These are phyloP conservation scores for Colletotrichum karsti DNA, from an alignment of 2,329 filamentous ascomycete genomes.

Conservation along the genomic window DNA sequence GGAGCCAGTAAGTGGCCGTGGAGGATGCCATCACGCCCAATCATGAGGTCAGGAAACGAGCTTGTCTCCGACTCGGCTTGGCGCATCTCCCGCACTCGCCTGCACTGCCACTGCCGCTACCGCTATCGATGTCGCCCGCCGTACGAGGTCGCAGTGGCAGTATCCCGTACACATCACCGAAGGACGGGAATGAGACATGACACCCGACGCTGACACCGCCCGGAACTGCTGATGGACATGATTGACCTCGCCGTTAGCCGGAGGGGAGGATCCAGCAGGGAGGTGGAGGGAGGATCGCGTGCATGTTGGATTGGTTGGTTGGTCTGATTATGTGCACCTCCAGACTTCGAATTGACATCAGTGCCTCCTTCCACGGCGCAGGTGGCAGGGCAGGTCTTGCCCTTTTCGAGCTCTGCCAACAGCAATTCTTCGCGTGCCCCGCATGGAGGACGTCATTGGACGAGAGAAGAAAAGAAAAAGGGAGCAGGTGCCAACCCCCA, in stretches of 20 bases:
- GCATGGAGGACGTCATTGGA: slow-evolving; percentile 18
- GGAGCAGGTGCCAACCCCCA: not conserved
- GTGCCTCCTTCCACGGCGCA: too few relatives aligned
- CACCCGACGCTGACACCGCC: not conserved
- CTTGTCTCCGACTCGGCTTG: slow-evolving; percentile 9
- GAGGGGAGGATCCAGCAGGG: not conserved
- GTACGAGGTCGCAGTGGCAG: too few relatives aligned
- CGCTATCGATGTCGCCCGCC: not conserved
- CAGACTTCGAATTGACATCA: too few relatives aligned
- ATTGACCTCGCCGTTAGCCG: too few relatives aligned
- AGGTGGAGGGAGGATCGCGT: not conserved
- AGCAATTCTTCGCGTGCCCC: slow-evolving; percentile 1
- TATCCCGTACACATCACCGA: too few relatives aligned
- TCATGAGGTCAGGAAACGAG: not conserved
- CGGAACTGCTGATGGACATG: not conserved
- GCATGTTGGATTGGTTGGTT: not conserved
- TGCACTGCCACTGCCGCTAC: slow-evolving; percentile 17
- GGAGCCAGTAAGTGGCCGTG: not conserved
- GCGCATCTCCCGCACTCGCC: slow-evolving; percentile 17
- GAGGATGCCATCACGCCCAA: not conserved
- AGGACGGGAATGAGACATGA: not conserved
- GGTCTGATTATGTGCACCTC: not conserved
- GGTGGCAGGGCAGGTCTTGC: not conserved
- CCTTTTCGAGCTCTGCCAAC: not conserved
- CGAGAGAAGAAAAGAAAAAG: not conserved